A percentile compares a stretch with the other conserved stretches of the same genome.
phyloP scores from a whole-genome alignment of 1,284 basidiomycete species.

The Bjerkandera adusta region DNA sequence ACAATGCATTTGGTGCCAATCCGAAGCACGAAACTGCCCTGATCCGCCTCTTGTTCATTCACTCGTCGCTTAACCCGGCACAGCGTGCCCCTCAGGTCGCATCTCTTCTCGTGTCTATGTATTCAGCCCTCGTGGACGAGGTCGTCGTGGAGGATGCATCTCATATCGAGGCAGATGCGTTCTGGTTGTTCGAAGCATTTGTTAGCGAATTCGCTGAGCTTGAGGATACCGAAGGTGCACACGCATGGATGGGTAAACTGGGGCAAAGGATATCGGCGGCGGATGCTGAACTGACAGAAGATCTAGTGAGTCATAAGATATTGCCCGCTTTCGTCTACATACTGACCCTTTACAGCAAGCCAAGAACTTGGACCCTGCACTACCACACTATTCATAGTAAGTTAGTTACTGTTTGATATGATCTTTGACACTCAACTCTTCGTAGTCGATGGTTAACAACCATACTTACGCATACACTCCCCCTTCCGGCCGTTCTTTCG shows the following conservation, averaged over 20 bases:
- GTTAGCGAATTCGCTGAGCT: conserved; percentile 71
- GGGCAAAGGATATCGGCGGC: conserved; percentile 63
- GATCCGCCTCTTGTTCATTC: conserved; percentile 70
- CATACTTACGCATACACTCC: conserved; percentile 68
- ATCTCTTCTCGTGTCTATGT: conserved; percentile 67
- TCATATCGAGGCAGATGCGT: conserved; percentile 76
- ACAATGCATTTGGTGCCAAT: conserved; percentile 47
- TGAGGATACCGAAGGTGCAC: conserved; percentile 61
- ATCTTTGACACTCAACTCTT: neutral
- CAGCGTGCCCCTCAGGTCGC: conserved; percentile 64
- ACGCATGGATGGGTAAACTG: conserved; percentile 60
- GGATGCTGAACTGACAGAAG: conserved; percentile 59
- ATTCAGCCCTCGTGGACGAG: conserved; percentile 59
- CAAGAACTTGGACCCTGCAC: conserved; percentile 65
- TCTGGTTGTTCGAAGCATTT: conserved; percentile 77
- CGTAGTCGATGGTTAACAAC: conserved; percentile 75
- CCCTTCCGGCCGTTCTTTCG: conserved; percentile 53
- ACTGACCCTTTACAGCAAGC: conserved; percentile 36
- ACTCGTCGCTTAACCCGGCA: conserved; percentile 70
- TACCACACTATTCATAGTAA: conserved; percentile 81
- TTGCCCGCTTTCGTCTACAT: neutral
- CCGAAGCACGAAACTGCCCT: conserved; percentile 62
- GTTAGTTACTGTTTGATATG: conserved; percentile 28
- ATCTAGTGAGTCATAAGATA: conserved; percentile 61
- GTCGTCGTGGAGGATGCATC: conserved; percentile 56